Base-by-base conservation (phyloP, 257 asterid species). In the Gynochthodes officinalis region DNA sequence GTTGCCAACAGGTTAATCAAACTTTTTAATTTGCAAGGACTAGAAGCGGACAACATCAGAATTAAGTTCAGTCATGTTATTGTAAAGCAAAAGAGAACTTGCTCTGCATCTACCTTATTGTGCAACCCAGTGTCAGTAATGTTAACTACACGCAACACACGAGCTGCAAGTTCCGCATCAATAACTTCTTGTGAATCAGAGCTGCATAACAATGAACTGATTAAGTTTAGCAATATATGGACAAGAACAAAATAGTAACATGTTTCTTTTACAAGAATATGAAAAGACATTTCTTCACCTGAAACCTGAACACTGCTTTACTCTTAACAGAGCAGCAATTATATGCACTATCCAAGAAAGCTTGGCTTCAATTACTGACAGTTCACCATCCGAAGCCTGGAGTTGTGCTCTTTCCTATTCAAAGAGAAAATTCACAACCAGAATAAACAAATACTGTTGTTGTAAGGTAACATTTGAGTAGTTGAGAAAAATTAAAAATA, bases 111-210 rank as follows among this genome's bases (percentile, higher is more conserved):
- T 82, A 93, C 99, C 97, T 87, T 96, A 81, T 90, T 84, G 83
- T 89, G 96, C 70, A 84, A 81, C 66, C 98, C 97, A 75, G 86
- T 86, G 84, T 95, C 98, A 61, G 98, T 90, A 80, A 87, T 84
- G 82, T 92, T 89, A 63, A 95, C 96, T 74, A 95, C 77, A 72
- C 88, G 90, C 80, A 95, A 76, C 66, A 92, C 98, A 72, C 96
- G 98, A 71, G 96, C 95, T 67, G 99, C 89, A 77, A 95, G 96
- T 78, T 95, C 99, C 23, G 99, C 99, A 84, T 95, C 99, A 72
- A 84, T 76, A 58, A 95, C 86, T 87, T 95, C 99, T 87, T 89
- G 98, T 35, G 96, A 84, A 84, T 95, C 99, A 57, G 66, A 73
- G 78, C 99, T 95, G 88, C 70, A 84, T 32, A 44, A 25, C 53